Evolutionary conservation across 2,329 filamentous ascomycete species (phyloP).

Genomic region (Microsporum canis): DNA sequence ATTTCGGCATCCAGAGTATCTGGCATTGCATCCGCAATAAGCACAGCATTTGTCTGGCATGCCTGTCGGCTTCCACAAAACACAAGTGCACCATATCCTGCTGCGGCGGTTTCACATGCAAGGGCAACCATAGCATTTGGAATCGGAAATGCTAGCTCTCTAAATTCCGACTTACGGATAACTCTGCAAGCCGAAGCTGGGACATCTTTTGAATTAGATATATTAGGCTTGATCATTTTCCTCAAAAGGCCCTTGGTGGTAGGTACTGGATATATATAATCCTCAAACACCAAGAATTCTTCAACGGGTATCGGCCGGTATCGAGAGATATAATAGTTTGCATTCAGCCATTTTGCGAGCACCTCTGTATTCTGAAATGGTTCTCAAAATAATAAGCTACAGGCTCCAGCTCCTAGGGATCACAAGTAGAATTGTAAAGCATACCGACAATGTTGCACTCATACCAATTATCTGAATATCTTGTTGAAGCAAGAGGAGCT

Average conservation of each 20-base stretch:
- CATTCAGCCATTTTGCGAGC: conserved; percentile 58
- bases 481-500: conserved; percentile 57
- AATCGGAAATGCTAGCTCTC: conserved; percentile 53
- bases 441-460: conserved; percentile 64
- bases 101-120: conserved; percentile 55
- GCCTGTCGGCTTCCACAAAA: conserved; percentile 60
- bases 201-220: conserved; percentile 23
- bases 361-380: conserved; percentile 54
- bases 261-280: conserved; percentile 52
- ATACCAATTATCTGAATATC: conserved; percentile 62
- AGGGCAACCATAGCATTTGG: conserved; percentile 61
- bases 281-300: conserved; percentile 62
- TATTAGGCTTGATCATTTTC: conserved; percentile 43
- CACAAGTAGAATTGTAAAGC: conserved; percentile 14
- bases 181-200: conserved; percentile 28
- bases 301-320: conserved; percentile 66
- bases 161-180: conserved; percentile 47
- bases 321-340: conserved; percentile 59
- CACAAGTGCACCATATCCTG: conserved; percentile 59
- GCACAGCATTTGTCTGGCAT: conserved; percentile 56
- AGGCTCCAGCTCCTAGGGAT: neutral
- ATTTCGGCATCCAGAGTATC: conserved; percentile 36
- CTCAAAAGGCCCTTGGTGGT: conserved; percentile 49
- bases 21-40: conserved; percentile 58
- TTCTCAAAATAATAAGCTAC: neutral